Conservation (phyloP, 177 flowering plant species). For the Telopea speciosissima region DNA sequence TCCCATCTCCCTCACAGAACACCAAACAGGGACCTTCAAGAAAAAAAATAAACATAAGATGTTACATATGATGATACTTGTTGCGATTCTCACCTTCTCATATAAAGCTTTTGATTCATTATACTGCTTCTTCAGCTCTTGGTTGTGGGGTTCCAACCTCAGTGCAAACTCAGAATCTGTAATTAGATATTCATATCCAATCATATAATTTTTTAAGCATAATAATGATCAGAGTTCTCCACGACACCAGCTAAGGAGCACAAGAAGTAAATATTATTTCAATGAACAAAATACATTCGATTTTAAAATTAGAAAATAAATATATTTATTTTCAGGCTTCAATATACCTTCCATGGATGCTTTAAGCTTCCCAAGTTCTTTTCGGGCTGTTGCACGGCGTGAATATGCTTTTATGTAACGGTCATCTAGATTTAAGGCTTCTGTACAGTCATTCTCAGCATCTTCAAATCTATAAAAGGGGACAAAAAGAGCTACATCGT, state of each 20-base stretch:
- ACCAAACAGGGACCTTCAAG: too few species aligned
- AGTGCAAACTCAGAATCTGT: conserved; percentile 92
- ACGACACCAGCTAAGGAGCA: too few species aligned
- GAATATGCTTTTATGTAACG: conserved; percentile 95
- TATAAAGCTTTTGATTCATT: conserved; percentile 61
- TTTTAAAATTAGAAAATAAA: not conserved
- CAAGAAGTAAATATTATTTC: too few species aligned
- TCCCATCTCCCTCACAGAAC: too few species aligned
- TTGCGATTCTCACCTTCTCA: conserved; percentile 67
- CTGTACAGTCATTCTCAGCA: conserved; percentile 94
- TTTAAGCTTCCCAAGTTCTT: conserved; percentile 80
- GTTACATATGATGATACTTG: not conserved
- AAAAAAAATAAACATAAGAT: not conserved
- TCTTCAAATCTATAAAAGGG: conserved; percentile 53
- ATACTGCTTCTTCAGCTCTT: conserved; percentile 79
- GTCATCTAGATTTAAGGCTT: conserved; percentile 91
- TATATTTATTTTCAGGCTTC: not conserved
- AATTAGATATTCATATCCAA: conserved; percentile 17
- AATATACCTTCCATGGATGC: conserved; percentile 69
- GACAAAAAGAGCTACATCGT: not conserved
- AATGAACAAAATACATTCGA: not conserved
- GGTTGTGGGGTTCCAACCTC: conserved; percentile 84
- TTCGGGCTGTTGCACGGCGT: conserved; percentile 93
- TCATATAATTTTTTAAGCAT: conserved; percentile 9
- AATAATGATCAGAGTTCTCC: not conserved